Base-by-base conservation (phyloP, 208 protist species). In the Acanthamoeba sp. region DNA sequence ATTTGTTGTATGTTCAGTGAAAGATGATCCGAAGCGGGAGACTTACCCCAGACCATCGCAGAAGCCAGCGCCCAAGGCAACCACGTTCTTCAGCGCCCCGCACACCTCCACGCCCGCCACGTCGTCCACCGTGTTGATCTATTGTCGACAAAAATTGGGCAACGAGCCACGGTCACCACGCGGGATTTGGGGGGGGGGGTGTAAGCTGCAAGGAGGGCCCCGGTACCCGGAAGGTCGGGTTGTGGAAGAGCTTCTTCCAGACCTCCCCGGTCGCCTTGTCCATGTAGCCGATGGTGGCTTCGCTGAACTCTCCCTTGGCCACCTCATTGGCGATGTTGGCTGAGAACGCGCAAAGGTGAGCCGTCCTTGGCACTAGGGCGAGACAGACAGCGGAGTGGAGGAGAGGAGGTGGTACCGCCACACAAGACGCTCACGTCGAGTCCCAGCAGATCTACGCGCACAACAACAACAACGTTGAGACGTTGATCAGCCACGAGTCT, bases 281-380 rank as follows among this genome's bases (percentile, higher is more conserved):
- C 36, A 7, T 78, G 38, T 78, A 78, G 10, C 69, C 97, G 48
- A 97, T 95, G 5, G 97, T 97, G 16, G 97, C 96, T 87, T 97
- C 97, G 84, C 94, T 96, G 88, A 97, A 97, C 73, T 97, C 55
- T 12, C 94, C 97, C 24, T 89, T 42, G 2, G 97, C 97, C 22
- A 97, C 97, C 94, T 97, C 97, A 76, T 96, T 95, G 10, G 97
- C 97, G 27, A 97, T 95, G 94, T 97, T 97, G 18, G 97, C 97
- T 55, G 96, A 95, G 90, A 96, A 96, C 78, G 97, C 91, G 22
- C 96, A 95, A 9, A 42, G 48, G n/a, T n/a, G n/a, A n/a, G n/a
- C n/a, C n/a, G n/a, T n/a, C n/a, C n/a, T n/a, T n/a, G n/a, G n/a
- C n/a, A n/a, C n/a, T n/a, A n/a, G n/a, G n/a, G 20, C 45, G 32